Evolutionary conservation across 768 basidiomycete genomes (phyloP), one percentile per base, ranked within the genome.

Genomic region (Amanita molliuscula): DNA sequence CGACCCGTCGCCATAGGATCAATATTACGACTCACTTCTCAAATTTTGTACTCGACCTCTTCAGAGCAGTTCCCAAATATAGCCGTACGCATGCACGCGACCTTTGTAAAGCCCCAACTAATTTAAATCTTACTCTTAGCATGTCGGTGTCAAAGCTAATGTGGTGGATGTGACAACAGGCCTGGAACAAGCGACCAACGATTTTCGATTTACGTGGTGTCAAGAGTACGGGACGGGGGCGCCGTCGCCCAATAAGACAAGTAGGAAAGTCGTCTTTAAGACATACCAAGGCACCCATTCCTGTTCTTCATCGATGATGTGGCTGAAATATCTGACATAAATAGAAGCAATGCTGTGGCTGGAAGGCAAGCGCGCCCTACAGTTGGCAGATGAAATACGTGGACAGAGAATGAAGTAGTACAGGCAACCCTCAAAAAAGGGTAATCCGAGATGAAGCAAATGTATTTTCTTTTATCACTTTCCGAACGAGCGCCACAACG

Each of bases 321-420:
- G 49, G 60, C 8, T 45, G 37, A 56, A 53, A 56, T 57, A 29
- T 44, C 50, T 64, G 36, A 50, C 53, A 36, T 59, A 54, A 51
- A 31, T 65, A 82, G 90, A 91, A 61, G 81, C 85, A 5, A 92
- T 93, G 88, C 64, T 80, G 21, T 92, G 87, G 82, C 65, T 92
- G 20, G 88, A 91, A 62, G 88, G 83, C 0, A 78, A 76, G 52
- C 71, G 88, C 4, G 80, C 86, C 2, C 67, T 89, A 6, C 81
- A 82, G 59, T 65, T 86, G 38, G 85, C 85, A 3, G 73, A 74
- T 28, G 78, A 82, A 57, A 86, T 90, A 28, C 58, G 70, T 37
- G 66, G 65, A 6, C 38, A 29, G 15, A 25, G 38, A 31, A 28
- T n/a, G n/a, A 48, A 48, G 26, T 48, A 36, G 23, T 26, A 20